These are phyloP conservation scores for Calonectria pauciramosa DNA, from an alignment of 2,329 filamentous ascomycete genomes.

Conservation along the genomic window DNA sequence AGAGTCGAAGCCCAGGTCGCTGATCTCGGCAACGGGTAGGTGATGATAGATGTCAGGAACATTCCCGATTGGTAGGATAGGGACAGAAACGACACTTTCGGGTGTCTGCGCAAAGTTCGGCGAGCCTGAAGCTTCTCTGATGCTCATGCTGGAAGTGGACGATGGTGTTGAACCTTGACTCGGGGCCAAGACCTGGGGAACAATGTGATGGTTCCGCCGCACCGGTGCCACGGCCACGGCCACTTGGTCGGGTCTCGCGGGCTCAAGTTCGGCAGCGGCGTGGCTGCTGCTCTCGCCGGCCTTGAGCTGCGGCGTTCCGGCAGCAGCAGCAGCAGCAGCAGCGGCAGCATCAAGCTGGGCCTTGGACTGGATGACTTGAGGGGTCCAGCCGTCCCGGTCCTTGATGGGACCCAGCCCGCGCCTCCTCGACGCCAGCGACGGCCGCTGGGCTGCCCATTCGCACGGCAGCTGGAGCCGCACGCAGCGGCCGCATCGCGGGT, in stretches of 20 bases:
- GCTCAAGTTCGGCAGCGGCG: background rate
- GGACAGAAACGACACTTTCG: background rate
- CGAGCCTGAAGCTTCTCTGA: background rate
- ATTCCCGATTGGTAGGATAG: constrained; percentile 5
- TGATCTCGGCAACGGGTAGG: background rate
- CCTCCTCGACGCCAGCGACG: constrained; percentile 15
- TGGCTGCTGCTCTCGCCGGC: background rate
- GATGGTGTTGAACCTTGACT: background rate
- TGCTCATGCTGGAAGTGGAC: background rate
- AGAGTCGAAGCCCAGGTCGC: background rate
- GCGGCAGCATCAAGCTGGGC: background rate
- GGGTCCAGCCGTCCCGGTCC: constrained; percentile 20
- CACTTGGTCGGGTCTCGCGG: background rate
- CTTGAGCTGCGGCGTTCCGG: background rate
- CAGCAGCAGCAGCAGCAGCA: background rate
- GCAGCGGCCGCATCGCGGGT: constrained; percentile 16
- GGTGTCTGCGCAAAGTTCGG: background rate
- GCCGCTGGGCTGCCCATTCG: constrained; percentile 10
- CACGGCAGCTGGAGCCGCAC: constrained; percentile 21
- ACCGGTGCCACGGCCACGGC: background rate
- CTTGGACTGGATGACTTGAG: constrained; percentile 14
- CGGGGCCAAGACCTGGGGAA: background rate
- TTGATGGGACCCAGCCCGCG: constrained; percentile 25
- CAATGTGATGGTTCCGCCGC: background rate
- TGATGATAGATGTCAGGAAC: background rate